Conservation (phyloP, 1,139 yeast species). For the Hanseniaspora uvarum region DNA sequence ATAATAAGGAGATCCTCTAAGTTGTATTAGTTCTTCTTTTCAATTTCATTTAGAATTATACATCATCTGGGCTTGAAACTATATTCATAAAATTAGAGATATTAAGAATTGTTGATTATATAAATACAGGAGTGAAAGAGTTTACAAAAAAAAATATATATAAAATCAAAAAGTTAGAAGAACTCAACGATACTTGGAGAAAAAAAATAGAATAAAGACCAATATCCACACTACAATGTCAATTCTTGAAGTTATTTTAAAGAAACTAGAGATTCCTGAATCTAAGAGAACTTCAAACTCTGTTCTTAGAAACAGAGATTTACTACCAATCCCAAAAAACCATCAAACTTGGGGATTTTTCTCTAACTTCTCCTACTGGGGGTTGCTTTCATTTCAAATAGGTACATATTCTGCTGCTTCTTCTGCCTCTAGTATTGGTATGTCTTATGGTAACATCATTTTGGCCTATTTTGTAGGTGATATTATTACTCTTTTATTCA, state of each 20-base stretch:
- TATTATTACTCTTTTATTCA: slow-evolving; percentile 33
- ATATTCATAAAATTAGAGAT: background rate
- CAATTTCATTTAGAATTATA: background rate
- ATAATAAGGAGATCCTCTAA: background rate
- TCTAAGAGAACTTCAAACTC: slow-evolving; percentile 29
- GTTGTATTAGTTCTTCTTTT: background rate
- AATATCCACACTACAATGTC: slow-evolving; percentile 10
- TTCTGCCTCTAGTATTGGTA: slow-evolving; percentile 35
- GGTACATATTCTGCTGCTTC: slow-evolving; percentile 38
- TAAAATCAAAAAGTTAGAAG: background rate
- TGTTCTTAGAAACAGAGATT: slow-evolving; percentile 33
- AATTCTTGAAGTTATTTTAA: slow-evolving; percentile 22
- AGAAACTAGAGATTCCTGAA: slow-evolving; percentile 30
- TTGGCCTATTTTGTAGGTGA: slow-evolving; percentile 38
- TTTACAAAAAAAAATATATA: background rate
- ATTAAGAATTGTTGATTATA: background rate
- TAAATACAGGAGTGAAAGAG: background rate
- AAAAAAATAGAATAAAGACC: background rate
- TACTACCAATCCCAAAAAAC: slow-evolving; percentile 31
- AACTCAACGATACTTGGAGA: too few species aligned
- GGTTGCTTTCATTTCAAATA: slow-evolving; percentile 34
- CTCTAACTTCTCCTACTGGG: slow-evolving; percentile 37
- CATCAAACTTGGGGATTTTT: slow-evolving; percentile 37
- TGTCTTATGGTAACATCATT: slow-evolving; percentile 36
- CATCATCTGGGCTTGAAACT: background rate